Percentiles rank a stretch among this genome's conserved stretches.
These are phyloP conservation scores for Steccherinum ochraceum DNA, from an alignment of 768 basidiomycete genomes.

Conservation along the genomic window DNA sequence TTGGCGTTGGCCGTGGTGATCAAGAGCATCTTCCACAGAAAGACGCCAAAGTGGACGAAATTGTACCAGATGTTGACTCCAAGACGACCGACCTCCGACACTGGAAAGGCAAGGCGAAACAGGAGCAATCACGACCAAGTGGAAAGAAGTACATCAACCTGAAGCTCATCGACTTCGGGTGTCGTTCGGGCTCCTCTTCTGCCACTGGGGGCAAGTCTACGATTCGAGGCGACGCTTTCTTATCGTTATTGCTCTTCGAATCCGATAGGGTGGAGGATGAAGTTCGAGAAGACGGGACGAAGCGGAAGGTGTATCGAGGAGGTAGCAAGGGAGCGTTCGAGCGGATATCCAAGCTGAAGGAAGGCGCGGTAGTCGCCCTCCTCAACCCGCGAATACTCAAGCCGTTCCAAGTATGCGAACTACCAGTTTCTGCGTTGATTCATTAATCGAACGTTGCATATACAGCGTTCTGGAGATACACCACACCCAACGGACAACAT, in stretches of 20 bases:
- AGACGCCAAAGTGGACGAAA: constrained; percentile 13
- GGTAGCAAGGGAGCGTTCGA: constrained; percentile 94
- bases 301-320: constrained; percentile 70
- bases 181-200: constrained; percentile 44
- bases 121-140: constrained; percentile 33
- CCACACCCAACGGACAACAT: constrained; percentile 80
- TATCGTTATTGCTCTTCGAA: constrained; percentile 86
- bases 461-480: constrained; percentile 40
- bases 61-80: constrained; percentile 1
- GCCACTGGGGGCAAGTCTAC: constrained; percentile 48
- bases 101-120: constrained; percentile 28
- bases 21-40: constrained; percentile 14
- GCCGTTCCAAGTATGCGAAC: constrained; percentile 64
- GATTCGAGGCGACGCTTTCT: constrained; percentile 75
- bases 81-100: constrained; percentile 2
- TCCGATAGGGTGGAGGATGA: constrained; percentile 64
- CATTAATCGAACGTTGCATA: not conserved
- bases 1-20: constrained; percentile 33
- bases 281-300: constrained; percentile 43
- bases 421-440: not conserved
- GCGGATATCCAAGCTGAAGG: constrained; percentile 72
- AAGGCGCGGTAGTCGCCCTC: constrained; percentile 87
- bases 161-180: constrained; percentile 78
- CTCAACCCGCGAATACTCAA: constrained; percentile 84
- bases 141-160: constrained; percentile 85